phyloP scores from a whole-genome alignment of 768 basidiomycete genomes.

The Agaricus sinodeliciosus region DNA sequence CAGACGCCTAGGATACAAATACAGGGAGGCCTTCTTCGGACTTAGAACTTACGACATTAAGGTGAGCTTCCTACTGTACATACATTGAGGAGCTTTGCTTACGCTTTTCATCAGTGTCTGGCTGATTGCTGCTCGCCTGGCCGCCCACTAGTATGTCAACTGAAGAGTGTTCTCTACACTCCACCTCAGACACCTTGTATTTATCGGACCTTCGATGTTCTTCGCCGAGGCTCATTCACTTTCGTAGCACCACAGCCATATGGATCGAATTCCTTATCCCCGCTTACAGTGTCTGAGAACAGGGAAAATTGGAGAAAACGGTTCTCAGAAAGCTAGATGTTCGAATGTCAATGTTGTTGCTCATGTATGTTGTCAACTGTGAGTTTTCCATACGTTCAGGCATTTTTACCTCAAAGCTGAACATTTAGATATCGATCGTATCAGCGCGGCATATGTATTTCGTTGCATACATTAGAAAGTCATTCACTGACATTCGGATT shows the following conservation, averaged over 20 bases:
- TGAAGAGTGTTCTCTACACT: slow-evolving; percentile 8
- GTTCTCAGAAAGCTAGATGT: slow-evolving; percentile 45
- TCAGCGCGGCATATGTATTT: slow-evolving; percentile 49
- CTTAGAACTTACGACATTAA: too few species aligned
- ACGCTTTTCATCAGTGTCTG: too few species aligned
- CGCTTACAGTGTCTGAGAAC: slow-evolving; percentile 19
- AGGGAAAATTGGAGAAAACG: slow-evolving; percentile 23
- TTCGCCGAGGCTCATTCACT: too few species aligned
- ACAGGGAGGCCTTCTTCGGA: too few species aligned
- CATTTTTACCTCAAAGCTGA: neutral
- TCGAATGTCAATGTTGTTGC: slow-evolving; percentile 42
- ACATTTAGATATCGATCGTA: slow-evolving; percentile 54
- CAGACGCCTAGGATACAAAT: too few species aligned
- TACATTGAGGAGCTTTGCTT: too few species aligned
- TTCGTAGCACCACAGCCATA: too few species aligned
- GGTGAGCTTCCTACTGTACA: too few species aligned
- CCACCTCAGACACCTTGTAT: neutral
- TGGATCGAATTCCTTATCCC: too few species aligned
- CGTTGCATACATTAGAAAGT: neutral
- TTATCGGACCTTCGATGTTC: neutral
- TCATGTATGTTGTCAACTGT: slow-evolving; percentile 43
- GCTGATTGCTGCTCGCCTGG: too few species aligned
- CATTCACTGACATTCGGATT: neutral
- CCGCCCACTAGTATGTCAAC: neutral
- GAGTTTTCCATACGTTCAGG: slow-evolving; percentile 5